phyloP scores from a whole-genome alignment of 345 rosid genomes.

The Syzygium grande region DNA sequence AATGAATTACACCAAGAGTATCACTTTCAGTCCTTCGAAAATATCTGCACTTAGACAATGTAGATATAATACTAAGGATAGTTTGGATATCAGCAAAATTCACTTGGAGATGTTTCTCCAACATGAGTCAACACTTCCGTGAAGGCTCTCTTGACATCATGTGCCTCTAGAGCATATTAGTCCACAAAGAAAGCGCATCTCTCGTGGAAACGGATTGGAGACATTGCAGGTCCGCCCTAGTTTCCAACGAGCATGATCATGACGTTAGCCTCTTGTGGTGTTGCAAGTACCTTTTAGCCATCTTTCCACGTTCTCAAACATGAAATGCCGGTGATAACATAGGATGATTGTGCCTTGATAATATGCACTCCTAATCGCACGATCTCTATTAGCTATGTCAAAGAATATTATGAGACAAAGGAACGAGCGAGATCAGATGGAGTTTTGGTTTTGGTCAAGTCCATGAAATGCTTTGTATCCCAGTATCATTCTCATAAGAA shows the following conservation, averaged over 20 bases:
- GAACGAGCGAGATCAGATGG: neutral
- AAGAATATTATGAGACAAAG: neutral
- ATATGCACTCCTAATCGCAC: slow-evolving; percentile 79
- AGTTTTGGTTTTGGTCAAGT: too few relatives aligned
- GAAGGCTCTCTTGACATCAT: slow-evolving; percentile 66
- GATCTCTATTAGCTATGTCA: slow-evolving; percentile 23
- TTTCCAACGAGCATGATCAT: slow-evolving; percentile 85
- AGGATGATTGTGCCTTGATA: slow-evolving; percentile 84
- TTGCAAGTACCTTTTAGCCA: slow-evolving; percentile 31
- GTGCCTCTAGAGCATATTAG: slow-evolving; percentile 54
- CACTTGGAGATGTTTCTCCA: too few relatives aligned
- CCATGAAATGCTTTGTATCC: too few relatives aligned
- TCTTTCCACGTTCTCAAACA: slow-evolving; percentile 73
- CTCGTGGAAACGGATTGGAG: slow-evolving; percentile 59
- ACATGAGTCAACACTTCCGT: too few relatives aligned
- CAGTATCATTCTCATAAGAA: too few relatives aligned
- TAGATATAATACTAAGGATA: too few relatives aligned
- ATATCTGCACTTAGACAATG: too few relatives aligned
- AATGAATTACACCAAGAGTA: too few relatives aligned
- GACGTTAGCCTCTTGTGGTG: slow-evolving; percentile 38
- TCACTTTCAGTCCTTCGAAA: too few relatives aligned
- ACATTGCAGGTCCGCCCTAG: slow-evolving; percentile 80
- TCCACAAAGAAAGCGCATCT: slow-evolving; percentile 74
- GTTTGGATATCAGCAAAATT: too few relatives aligned
- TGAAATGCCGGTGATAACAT: slow-evolving; percentile 77